phyloP scores from a whole-genome alignment of 495 filamentous ascomycete species.

The Podospora conica region DNA sequence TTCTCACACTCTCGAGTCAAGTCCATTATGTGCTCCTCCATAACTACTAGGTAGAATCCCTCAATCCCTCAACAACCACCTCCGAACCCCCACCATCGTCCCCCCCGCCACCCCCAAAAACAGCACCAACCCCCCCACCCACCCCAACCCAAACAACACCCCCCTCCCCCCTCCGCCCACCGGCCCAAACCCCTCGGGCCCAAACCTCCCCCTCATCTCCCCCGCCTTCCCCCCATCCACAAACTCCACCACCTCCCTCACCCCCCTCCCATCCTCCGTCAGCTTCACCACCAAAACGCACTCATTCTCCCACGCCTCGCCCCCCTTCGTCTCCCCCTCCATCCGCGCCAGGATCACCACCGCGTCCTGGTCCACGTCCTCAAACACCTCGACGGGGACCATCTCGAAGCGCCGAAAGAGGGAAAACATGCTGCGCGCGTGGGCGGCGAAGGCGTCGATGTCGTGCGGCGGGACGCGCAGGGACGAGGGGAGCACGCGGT shows the following conservation, averaged over 20 bases:
- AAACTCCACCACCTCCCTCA: slow-evolving; percentile 33
- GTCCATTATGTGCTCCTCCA: no score
- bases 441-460: slow-evolving; percentile 26
- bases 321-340: slow-evolving; percentile 24
- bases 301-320: slow-evolving; percentile 33
- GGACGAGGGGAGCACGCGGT: slow-evolving; percentile 33
- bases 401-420: slow-evolving; percentile 35
- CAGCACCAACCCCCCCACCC: slow-evolving; percentile 17
- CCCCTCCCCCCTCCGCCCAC: neutral
- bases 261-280: slow-evolving; percentile 23
- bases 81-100: slow-evolving; percentile 10
- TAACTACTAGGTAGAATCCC: no score
- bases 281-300: slow-evolving; percentile 35
- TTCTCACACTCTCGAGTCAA: no score
- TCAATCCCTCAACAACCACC: slow-evolving; percentile 4
- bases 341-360: slow-evolving; percentile 34
- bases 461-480: slow-evolving; percentile 32
- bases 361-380: slow-evolving; percentile 24
- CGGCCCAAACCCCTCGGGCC: slow-evolving; percentile 24
- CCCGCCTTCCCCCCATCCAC: slow-evolving; percentile 37
- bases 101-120: slow-evolving; percentile 14
- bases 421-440: slow-evolving; percentile 33
- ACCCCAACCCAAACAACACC: neutral
- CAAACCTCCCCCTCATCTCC: slow-evolving; percentile 31
- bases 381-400: slow-evolving; percentile 30